These are phyloP conservation scores for Clonostachys solani DNA, from an alignment of 2,329 filamentous ascomycete species.

Conservation along the genomic window DNA sequence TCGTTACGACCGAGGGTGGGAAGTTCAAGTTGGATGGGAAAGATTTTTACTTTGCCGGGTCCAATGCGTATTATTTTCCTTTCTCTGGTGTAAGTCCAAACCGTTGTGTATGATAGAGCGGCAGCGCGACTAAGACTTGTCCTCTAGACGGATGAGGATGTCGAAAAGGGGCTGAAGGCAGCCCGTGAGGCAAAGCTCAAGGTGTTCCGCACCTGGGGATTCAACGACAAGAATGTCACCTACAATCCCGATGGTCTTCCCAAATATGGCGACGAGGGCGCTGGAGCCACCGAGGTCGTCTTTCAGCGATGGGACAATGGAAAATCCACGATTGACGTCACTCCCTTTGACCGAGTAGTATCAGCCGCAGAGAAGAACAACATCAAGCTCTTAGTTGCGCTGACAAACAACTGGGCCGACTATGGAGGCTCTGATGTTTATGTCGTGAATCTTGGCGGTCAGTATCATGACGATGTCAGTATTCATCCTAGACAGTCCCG, in stretches of 20 bases:
- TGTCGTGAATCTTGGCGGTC: slow-evolving; percentile 47
- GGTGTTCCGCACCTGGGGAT: slow-evolving; percentile 53
- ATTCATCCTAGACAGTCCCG: not conserved
- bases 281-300: slow-evolving; percentile 35
- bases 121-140: not conserved
- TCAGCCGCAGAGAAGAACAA: slow-evolving; percentile 39
- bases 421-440: slow-evolving; percentile 58
- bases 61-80: slow-evolving; percentile 53
- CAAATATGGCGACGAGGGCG: slow-evolving; percentile 44
- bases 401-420: slow-evolving; percentile 56
- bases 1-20: slow-evolving; percentile 42
- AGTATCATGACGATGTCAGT: slow-evolving; percentile 44
- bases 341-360: slow-evolving; percentile 47
- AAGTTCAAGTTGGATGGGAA: slow-evolving; percentile 50
- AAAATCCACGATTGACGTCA: slow-evolving; percentile 29
- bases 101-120: slow-evolving; percentile 1
- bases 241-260: slow-evolving; percentile 39
- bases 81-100: slow-evolving; percentile 39
- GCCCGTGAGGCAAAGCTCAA: slow-evolving; percentile 42
- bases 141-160: slow-evolving; percentile 37
- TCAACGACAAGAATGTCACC: slow-evolving; percentile 51
- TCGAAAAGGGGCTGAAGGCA: slow-evolving; percentile 37
- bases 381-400: slow-evolving; percentile 47
- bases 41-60: slow-evolving; percentile 52
- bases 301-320: slow-evolving; percentile 44